Percentiles rank a stretch among this genome's conserved stretches.
Conservation (phyloP, 169 alveolate genomes). For the Perkinsus marinus region DNA sequence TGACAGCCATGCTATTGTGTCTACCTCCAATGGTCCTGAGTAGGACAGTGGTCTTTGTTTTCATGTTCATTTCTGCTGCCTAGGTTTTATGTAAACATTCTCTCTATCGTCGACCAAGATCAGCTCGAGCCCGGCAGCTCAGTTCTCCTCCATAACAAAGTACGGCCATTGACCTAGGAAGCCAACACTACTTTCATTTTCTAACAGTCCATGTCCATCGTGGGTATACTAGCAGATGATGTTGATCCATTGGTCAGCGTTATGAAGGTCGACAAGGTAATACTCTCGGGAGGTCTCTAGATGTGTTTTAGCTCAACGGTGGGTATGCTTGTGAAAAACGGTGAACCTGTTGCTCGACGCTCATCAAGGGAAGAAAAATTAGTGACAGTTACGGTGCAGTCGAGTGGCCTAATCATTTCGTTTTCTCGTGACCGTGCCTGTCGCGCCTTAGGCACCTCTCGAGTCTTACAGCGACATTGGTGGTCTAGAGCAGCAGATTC, state of each 20-base stretch:
- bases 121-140: constrained; percentile 95
- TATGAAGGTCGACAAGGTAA: constrained; percentile 67
- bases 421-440: no score
- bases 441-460: constrained; percentile 82
- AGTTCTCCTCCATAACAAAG: constrained; percentile 84
- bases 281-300: neutral
- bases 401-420: no score
- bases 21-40: constrained; percentile 94
- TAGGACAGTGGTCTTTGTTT: constrained; percentile 17
- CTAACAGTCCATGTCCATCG: constrained; percentile 73
- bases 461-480: constrained; percentile 99
- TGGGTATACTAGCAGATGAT: constrained; percentile 94
- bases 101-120: constrained; percentile 94
- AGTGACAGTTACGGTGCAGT: no score
- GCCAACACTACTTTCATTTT: neutral
- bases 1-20: constrained; percentile 96
- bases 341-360: no score
- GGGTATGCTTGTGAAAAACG: no score
- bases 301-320: no score
- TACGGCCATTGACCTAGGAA: neutral
- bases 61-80: neutral
- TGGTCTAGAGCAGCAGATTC: constrained; percentile 94
- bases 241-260: constrained; percentile 91
- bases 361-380: no score
- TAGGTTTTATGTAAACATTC: constrained; percentile 76